phyloP scores from a whole-genome alignment of 352 stramenopile genomes.

The Aphanomyces cochlioides region DNA sequence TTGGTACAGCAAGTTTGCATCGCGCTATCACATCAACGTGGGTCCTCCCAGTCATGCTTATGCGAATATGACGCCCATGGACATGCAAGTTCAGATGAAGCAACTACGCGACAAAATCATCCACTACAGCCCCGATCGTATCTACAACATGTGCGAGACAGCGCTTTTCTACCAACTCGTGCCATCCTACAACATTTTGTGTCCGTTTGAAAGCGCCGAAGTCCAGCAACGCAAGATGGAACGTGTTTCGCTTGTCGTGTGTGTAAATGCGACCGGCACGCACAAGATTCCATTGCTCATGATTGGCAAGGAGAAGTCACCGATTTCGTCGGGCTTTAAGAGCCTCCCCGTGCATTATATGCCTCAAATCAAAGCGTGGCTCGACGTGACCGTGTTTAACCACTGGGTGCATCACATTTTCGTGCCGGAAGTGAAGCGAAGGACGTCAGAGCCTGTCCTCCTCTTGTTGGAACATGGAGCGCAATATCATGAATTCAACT shows the following conservation, averaged over 20 bases:
- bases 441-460: slow-evolving; percentile 44
- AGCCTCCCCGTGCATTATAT: slow-evolving; percentile 35
- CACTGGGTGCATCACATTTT: slow-evolving; percentile 54
- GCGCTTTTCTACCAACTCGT: slow-evolving; percentile 53
- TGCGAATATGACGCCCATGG: slow-evolving; percentile 10
- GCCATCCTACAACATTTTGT: slow-evolving; percentile 34
- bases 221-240: slow-evolving; percentile 37
- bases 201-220: not conserved
- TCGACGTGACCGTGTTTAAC: slow-evolving; percentile 47
- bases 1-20: slow-evolving; percentile 28
- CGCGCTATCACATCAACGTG: slow-evolving; percentile 21
- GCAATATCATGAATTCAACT: slow-evolving; percentile 39
- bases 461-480: slow-evolving; percentile 48
- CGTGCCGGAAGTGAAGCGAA: slow-evolving; percentile 42
- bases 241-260: slow-evolving; percentile 46
- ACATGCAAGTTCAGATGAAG: slow-evolving; percentile 33
- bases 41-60: not conserved
- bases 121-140: slow-evolving; percentile 41
- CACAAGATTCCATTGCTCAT: slow-evolving; percentile 56
- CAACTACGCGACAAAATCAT: slow-evolving; percentile 35
- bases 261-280: slow-evolving; percentile 47
- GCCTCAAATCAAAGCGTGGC: slow-evolving; percentile 54
- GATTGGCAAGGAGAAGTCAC: slow-evolving; percentile 44
- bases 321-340: slow-evolving; percentile 31
- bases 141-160: slow-evolving; percentile 52